Conservation (phyloP, 306 rosid genomes). For the Delonix regia region DNA sequence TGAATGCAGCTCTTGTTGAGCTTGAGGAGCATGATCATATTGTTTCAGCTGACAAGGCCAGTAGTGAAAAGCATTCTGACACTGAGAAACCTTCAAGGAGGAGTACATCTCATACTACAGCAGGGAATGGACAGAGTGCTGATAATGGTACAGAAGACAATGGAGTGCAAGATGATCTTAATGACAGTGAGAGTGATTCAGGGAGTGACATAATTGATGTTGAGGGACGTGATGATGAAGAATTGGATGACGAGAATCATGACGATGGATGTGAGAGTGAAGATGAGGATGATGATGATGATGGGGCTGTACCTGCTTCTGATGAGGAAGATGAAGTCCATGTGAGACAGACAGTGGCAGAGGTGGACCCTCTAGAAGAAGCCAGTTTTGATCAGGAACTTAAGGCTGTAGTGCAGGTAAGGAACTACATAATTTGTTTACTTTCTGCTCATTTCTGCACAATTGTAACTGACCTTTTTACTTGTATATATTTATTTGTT, state of each 20-base stretch:
- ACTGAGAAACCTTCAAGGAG: constrained; percentile 64
- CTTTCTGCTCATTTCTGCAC: constrained; percentile 22
- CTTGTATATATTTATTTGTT: background rate
- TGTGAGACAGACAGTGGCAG: constrained; percentile 82
- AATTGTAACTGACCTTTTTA: background rate
- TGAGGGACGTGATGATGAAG: constrained; percentile 84
- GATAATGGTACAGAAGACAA: constrained; percentile 70
- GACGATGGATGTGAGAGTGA: constrained; percentile 83
- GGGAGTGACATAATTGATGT: constrained; percentile 79
- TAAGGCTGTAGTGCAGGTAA: constrained; percentile 91
- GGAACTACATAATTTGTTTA: constrained; percentile 36
- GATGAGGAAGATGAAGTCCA: constrained; percentile 97
- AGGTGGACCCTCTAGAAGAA: constrained; percentile 92
- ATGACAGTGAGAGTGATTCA: constrained; percentile 79
- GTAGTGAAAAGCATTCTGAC: constrained; percentile 73
- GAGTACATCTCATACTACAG: constrained; percentile 43
- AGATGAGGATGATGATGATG: constrained; percentile 78
- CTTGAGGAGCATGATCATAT: constrained; percentile 80
- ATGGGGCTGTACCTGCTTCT: constrained; percentile 80
- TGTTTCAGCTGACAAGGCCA: constrained; percentile 66
- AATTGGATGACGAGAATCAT: constrained; percentile 79
- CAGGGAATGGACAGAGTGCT: constrained; percentile 61
- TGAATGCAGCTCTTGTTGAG: constrained; percentile 82
- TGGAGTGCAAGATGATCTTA: constrained; percentile 71
- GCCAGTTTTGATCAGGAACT: constrained; percentile 91